Evolutionary conservation across 495 filamentous ascomycete species (phyloP).

Genomic region (Lasiosphaeriaceae sp.): DNA sequence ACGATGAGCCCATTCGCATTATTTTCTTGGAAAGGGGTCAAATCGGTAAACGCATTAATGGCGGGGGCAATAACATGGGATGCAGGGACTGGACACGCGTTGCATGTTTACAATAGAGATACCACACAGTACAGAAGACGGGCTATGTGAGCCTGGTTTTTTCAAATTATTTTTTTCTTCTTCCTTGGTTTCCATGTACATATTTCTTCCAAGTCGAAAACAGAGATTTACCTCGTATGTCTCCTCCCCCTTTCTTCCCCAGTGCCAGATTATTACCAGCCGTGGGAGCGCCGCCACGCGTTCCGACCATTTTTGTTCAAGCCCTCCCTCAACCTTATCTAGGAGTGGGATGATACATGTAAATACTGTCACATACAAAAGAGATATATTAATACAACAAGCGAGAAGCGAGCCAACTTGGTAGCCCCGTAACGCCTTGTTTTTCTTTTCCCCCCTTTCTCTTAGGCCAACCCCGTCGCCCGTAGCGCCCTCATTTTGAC

Average conservation of each 20-base stretch:
- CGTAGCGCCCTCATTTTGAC: slow-evolving; percentile 73
- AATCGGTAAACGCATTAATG: too few relatives aligned
- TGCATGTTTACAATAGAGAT: slow-evolving; percentile 1
- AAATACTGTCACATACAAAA: neutral
- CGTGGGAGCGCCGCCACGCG: too few relatives aligned
- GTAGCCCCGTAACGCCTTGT: neutral
- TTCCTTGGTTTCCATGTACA: neutral
- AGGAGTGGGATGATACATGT: neutral
- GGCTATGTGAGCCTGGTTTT: neutral
- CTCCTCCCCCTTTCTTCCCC: too few relatives aligned
- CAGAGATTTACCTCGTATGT: neutral
- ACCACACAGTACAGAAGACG: slow-evolving; percentile 4
- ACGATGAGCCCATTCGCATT: too few relatives aligned
- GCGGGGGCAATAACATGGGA: too few relatives aligned
- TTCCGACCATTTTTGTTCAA: too few relatives aligned
- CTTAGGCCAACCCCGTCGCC: slow-evolving; percentile 54
- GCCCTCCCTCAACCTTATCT: neutral
- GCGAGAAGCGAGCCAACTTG: neutral
- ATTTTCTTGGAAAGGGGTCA: too few relatives aligned
- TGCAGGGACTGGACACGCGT: neutral
- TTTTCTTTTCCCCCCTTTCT: neutral
- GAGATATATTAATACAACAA: neutral
- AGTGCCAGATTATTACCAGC: too few relatives aligned
- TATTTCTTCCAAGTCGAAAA: neutral
- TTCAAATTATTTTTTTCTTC: neutral